A percentile compares a stretch with the other conserved stretches of the same genome.
phyloP scores from a whole-genome alignment of 208 protist genomes.

The Leptomonas seymouri region DNA sequence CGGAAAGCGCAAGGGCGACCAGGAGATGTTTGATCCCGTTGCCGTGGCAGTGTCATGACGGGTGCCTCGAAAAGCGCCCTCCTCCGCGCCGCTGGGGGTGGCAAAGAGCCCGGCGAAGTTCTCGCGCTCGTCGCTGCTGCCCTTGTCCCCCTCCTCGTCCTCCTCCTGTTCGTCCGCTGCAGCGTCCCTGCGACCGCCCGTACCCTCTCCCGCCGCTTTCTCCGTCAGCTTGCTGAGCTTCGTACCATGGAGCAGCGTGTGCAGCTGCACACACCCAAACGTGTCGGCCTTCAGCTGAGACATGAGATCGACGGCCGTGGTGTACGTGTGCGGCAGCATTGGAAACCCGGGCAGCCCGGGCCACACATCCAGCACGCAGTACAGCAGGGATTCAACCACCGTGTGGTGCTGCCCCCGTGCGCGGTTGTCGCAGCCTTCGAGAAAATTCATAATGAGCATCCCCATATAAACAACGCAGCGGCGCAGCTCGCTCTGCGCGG shows the following conservation, averaged over 20 bases:
- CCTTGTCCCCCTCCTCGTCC: not conserved
- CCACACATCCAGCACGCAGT: slow-evolving; percentile 47
- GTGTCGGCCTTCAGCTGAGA: slow-evolving; percentile 30
- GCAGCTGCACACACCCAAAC: slow-evolving; percentile 19
- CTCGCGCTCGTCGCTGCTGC: not conserved
- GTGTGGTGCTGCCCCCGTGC: slow-evolving; percentile 20
- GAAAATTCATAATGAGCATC: slow-evolving; percentile 36
- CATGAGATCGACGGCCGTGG: slow-evolving; percentile 38
- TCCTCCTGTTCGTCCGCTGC: too few relatives aligned
- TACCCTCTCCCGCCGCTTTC: not conserved
- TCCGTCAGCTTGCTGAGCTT: not conserved
- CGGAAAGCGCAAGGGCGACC: slow-evolving; percentile 1
- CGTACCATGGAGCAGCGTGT: not conserved
- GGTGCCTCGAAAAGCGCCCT: not conserved
- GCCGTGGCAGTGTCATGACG: not conserved
- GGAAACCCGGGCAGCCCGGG: slow-evolving; percentile 36
- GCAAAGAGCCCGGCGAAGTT: not conserved
- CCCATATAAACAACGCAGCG: slow-evolving; percentile 39
- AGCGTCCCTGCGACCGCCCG: too few relatives aligned
- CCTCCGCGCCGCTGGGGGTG: not conserved
- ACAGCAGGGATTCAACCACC: slow-evolving; percentile 37
- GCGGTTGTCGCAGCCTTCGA: slow-evolving; percentile 30
- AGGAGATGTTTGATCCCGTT: not conserved
- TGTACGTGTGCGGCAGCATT: slow-evolving; percentile 36
- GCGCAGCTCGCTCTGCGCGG: slow-evolving; percentile 27